Evolutionary conservation across 176 grass and related monocot species (phyloP), one percentile per base, ranked within the genome.

Genomic region (Eragrostis curvula): DNA sequence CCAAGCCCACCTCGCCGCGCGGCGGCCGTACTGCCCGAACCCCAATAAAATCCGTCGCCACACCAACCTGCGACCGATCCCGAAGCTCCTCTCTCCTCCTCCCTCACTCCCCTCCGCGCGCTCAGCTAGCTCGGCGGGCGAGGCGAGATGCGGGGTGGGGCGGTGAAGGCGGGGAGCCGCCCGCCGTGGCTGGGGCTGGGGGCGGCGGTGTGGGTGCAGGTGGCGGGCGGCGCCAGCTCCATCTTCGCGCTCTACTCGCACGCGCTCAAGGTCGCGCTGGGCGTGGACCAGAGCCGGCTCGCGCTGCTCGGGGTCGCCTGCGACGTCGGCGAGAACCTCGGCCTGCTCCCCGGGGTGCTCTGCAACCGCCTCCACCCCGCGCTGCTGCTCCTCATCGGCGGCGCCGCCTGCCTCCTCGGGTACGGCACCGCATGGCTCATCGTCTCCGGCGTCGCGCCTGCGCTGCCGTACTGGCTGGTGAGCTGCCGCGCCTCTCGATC

Each of bases 201-300:
- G 0, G 96, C 90, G 55, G 88, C 92, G 42, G 92, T 89, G 28
- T 98, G 92, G 92, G 75, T 98, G 66, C 92, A 98, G 84, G 87
- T 98, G 67, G 86, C 88, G 11, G 96, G 88, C 5, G 92, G 96
- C 14, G 61, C 74, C 25, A 88, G 66, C 65, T 95, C 94, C 75
- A 91, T 81, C 10, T 98, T 98, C 82, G 92, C 96, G 17, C 90
- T 98, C 74, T 98, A 98, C 81, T 95, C 96, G n/a, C 96, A 91
- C 86, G 78, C 79, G 44, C 92, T 98, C 83, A 98, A 98, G 84
- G 30, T 66, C 16, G 56, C 80, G 13, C 84, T 98, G 16, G 90
- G 84, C 11, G 70, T 77, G 49, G 88, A 73, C 79, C 96, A 98
- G 88, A 73, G 94, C 81, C 92, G 90, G 77, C 92, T 98, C 79